phyloP scores from a whole-genome alignment of 768 basidiomycete genomes.

The Asterophora parasitica region DNA sequence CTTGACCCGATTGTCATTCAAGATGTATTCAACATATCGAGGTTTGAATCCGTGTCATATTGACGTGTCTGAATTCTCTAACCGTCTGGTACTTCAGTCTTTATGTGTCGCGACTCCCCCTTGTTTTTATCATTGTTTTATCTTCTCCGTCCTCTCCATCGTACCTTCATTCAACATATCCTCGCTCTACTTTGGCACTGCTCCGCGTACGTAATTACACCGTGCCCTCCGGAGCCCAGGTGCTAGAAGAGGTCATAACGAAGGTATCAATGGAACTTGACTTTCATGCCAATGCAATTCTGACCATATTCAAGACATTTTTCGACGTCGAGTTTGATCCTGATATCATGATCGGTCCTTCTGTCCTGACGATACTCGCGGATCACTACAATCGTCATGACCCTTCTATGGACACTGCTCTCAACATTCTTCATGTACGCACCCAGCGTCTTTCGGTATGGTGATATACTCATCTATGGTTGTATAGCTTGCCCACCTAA shows the following conservation, averaged over 20 bases:
- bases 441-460: not conserved
- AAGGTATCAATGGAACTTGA: constrained; percentile 34
- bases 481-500: constrained; percentile 55
- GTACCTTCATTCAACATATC: constrained; percentile 56
- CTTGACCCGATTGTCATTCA: constrained; percentile 58
- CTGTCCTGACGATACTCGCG: constrained; percentile 46
- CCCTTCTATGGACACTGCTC: constrained; percentile 49
- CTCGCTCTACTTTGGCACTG: constrained; percentile 53
- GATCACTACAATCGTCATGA: constrained; percentile 56
- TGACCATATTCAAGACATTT: constrained; percentile 44
- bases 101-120: constrained; percentile 47
- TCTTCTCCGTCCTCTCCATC: constrained; percentile 52
- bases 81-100: constrained; percentile 35
- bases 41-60: constrained; percentile 32
- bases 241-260: constrained; percentile 51
- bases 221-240: constrained; percentile 41
- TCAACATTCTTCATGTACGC: constrained; percentile 59
- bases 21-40: constrained; percentile 70
- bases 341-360: constrained; percentile 56
- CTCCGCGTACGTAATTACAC: constrained; percentile 49
- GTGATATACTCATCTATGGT: not conserved
- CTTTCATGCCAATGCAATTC: not conserved
- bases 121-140: constrained; percentile 61
- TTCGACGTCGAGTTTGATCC: constrained; percentile 61
- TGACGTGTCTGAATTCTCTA: not conserved